A percentile compares a stretch with the other conserved stretches of the same genome.
Conservation (phyloP, 179 eudicot species). For the Monotropa hypopitys region DNA sequence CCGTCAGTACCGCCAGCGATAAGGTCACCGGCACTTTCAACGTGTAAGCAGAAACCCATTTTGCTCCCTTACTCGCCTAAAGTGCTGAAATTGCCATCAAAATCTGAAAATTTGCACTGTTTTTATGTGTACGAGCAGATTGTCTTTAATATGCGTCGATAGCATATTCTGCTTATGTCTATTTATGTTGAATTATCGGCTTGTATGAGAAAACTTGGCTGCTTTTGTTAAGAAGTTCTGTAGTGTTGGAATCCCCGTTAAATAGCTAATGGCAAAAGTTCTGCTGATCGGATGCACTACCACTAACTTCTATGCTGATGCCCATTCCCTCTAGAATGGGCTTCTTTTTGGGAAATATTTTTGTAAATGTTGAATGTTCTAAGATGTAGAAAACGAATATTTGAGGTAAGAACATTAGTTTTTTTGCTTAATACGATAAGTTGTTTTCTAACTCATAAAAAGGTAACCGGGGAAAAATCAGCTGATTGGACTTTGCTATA, state of each 20-base stretch:
- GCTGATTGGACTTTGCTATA: constrained; percentile 5
- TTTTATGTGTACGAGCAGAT: background rate
- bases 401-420: background rate
- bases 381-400: background rate
- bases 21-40: constrained; percentile 50
- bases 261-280: background rate
- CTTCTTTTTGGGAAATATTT: background rate
- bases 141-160: background rate
- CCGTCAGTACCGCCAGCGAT: constrained; percentile 51
- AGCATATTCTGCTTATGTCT: background rate
- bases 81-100: background rate
- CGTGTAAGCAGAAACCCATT: constrained; percentile 27
- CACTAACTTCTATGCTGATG: background rate
- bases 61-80: background rate
- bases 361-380: background rate
- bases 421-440: background rate
- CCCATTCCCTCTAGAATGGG: background rate
- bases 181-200: background rate
- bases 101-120: background rate
- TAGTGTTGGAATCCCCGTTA: background rate
- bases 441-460: background rate
- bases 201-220: background rate
- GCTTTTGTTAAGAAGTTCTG: background rate
- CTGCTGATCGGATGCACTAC: background rate
- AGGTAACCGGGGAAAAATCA: background rate